Evolutionary conservation across 2,329 filamentous ascomycete genomes (phyloP).

Genomic region (Botrytis fabae): DNA sequence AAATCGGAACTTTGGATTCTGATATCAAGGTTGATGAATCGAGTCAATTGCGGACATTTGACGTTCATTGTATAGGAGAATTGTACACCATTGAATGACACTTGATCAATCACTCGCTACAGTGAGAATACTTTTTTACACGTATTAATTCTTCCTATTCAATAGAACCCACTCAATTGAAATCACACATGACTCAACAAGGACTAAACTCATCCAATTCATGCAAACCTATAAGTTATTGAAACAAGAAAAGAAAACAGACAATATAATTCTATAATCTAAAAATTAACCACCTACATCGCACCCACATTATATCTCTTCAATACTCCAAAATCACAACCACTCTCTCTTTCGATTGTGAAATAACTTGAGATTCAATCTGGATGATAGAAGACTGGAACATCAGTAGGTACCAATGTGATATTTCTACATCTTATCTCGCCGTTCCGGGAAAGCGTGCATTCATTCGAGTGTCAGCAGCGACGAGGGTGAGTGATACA

Average conservation of each 20-base stretch:
- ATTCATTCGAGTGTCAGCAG: no score
- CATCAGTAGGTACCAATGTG: no score
- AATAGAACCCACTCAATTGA: not conserved
- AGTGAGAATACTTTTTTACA: not conserved
- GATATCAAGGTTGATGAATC: not conserved
- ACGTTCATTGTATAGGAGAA: not conserved
- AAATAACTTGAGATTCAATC: no score
- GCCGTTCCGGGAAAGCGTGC: no score
- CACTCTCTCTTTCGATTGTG: not conserved
- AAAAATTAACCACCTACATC: not conserved
- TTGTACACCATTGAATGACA: not conserved
- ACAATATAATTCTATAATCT: not conserved
- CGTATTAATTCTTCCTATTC: not conserved
- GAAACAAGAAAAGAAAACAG: fast-evolving
- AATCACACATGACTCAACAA: not conserved
- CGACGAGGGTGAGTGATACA: no score
- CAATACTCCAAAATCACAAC: fast-evolving
- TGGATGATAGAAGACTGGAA: no score
- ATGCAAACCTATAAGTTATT: not conserved
- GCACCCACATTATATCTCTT: not conserved
- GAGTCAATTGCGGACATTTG: not conserved
- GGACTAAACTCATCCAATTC: not conserved
- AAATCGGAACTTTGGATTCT: not conserved
- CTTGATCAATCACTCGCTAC: not conserved
- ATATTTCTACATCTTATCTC: no score